Evolutionary conservation across 179 eudicot species (phyloP).

Genomic region (Silene noctiflora): DNA sequence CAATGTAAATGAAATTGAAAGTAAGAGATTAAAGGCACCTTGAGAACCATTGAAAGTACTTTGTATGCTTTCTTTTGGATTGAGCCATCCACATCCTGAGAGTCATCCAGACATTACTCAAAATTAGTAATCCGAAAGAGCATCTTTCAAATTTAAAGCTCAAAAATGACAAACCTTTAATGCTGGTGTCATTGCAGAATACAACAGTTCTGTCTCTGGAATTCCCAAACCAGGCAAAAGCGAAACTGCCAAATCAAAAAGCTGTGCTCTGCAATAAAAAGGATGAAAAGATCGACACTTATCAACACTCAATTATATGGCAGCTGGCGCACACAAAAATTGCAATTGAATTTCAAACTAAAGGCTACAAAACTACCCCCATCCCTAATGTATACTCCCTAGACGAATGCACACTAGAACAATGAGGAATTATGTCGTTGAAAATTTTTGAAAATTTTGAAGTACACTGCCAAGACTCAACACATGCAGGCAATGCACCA

Average conservation of each 20-base stretch:
- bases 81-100: slow-evolving; percentile 71
- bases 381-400: background rate
- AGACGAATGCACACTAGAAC: background rate
- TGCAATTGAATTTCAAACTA: background rate
- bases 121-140: slow-evolving; percentile 4
- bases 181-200: slow-evolving; percentile 49
- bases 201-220: slow-evolving; percentile 56
- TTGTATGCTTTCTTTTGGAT: slow-evolving; percentile 96
- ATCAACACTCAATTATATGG: background rate
- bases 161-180: slow-evolving; percentile 48
- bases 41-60: slow-evolving; percentile 69
- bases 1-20: background rate
- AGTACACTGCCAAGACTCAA: background rate
- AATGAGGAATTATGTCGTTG: too few species aligned
- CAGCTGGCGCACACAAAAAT: background rate
- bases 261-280: slow-evolving; percentile 53
- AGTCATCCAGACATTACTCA: slow-evolving; percentile 7
- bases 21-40: slow-evolving; percentile 39
- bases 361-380: background rate
- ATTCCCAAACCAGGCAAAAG: slow-evolving; percentile 74
- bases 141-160: background rate
- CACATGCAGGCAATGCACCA: slow-evolving; percentile 13
- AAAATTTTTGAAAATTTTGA: background rate
- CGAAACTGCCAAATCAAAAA: slow-evolving; percentile 79
- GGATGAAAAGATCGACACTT: slow-evolving; percentile 7